Percentiles rank a stretch among this genome's conserved stretches.
phyloP scores from a whole-genome alignment of 148 eudicot species.

The Amaranthus palmeri region DNA sequence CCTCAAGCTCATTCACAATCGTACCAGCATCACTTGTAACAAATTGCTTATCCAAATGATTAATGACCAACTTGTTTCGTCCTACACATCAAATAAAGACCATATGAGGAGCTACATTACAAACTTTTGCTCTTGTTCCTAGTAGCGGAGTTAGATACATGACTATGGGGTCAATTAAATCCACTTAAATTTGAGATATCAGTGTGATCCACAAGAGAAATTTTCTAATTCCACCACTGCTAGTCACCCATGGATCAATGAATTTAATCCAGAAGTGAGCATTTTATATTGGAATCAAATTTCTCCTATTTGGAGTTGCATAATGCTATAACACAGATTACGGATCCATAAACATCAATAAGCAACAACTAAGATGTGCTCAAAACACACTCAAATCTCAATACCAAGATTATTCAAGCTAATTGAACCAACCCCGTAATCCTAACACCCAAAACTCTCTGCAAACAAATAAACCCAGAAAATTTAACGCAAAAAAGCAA shows the following conservation, averaged over 20 bases:
- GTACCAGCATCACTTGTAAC: slow-evolving; percentile 94
- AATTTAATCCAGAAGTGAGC: not conserved
- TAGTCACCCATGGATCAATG: not conserved
- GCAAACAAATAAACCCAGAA: not conserved
- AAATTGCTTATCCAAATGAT: slow-evolving; percentile 92
- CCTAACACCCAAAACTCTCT: not conserved
- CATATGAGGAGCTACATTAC: not conserved
- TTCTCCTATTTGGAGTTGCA: not conserved
- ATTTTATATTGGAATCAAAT: not conserved
- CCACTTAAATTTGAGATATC: too few species aligned
- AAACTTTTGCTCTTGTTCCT: not conserved
- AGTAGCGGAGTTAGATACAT: too few species aligned
- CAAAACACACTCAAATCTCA: not conserved
- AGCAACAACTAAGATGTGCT: not conserved
- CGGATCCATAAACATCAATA: not conserved
- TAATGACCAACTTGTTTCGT: slow-evolving; percentile 91
- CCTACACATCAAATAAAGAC: slow-evolving; percentile 36
- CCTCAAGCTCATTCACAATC: slow-evolving; percentile 88
- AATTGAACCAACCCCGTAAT: not conserved
- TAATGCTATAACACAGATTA: not conserved
- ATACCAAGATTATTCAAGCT: not conserved
- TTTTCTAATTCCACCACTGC: too few species aligned
- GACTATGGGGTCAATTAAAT: too few species aligned
- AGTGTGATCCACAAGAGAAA: too few species aligned
- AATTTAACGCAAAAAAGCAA: not conserved